Evolutionary conservation across 805 yeast genomes (phyloP).

Genomic region (Kregervanrija pseudodelftensis): DNA sequence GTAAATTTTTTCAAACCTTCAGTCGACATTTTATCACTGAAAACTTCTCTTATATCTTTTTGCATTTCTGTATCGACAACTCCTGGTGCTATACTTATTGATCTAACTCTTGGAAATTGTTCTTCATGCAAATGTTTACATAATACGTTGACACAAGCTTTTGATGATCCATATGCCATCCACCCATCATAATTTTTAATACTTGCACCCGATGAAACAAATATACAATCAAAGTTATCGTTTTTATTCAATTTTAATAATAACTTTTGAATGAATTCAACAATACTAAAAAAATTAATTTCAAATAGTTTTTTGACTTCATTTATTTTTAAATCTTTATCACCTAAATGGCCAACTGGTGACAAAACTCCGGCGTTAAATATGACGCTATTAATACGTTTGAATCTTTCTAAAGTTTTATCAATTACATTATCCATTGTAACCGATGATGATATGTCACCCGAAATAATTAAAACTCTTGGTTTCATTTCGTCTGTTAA

Average conservation of each 20-base stretch:
- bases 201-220: slow-evolving; percentile 88
- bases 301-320: slow-evolving; percentile 64
- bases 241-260: slow-evolving; percentile 32
- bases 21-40: slow-evolving; percentile 52
- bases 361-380: slow-evolving; percentile 81
- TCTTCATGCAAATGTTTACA: slow-evolving; percentile 62
- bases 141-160: slow-evolving; percentile 84
- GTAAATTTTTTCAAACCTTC: slow-evolving; percentile 55
- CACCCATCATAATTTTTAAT: slow-evolving; percentile 60
- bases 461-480: slow-evolving; percentile 44
- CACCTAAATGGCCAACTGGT: slow-evolving; percentile 56
- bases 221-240: slow-evolving; percentile 37
- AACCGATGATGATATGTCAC: slow-evolving; percentile 49
- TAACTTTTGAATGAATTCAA: slow-evolving; percentile 46
- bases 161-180: slow-evolving; percentile 89
- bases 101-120: slow-evolving; percentile 45
- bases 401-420: slow-evolving; percentile 41
- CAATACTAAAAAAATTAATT: slow-evolving; percentile 71
- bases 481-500: slow-evolving; percentile 41
- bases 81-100: slow-evolving; percentile 86
- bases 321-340: slow-evolving; percentile 38
- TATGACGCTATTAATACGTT: slow-evolving; percentile 54
- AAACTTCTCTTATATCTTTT: slow-evolving; percentile 59
- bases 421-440: slow-evolving; percentile 34
- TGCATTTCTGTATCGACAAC: slow-evolving; percentile 94